phyloP scores from a whole-genome alignment of 768 basidiomycete genomes.

The Phlebiopsis gigantea region DNA sequence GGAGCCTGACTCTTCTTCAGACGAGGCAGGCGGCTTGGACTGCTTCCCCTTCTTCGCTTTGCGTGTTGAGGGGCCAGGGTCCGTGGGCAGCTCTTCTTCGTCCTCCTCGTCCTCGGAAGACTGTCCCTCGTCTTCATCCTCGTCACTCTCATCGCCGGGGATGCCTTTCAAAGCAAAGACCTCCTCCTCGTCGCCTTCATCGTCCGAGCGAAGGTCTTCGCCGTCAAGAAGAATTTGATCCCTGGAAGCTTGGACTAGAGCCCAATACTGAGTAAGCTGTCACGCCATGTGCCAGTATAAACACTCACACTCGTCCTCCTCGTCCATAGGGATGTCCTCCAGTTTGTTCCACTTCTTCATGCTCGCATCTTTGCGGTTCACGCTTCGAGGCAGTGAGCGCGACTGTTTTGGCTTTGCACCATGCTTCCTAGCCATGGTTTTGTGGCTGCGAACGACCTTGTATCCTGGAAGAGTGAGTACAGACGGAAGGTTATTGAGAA shows the following conservation, averaged over 20 bases:
- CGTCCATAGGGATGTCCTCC: slow-evolving; percentile 69
- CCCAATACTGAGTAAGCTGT: slow-evolving; percentile 2
- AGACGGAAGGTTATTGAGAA: neutral
- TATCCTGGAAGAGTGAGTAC: no score
- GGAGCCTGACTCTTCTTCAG: slow-evolving; percentile 25
- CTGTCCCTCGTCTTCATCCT: slow-evolving; percentile 32
- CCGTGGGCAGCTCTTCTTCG: slow-evolving; percentile 17
- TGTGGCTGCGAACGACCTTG: neutral
- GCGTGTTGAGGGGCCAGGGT: slow-evolving; percentile 19
- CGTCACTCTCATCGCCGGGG: slow-evolving; percentile 39
- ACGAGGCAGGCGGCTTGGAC: slow-evolving; percentile 8
- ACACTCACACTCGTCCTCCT: slow-evolving; percentile 71
- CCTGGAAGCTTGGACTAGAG: slow-evolving; percentile 61
- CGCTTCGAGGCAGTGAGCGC: slow-evolving; percentile 38
- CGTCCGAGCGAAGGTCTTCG: slow-evolving; percentile 42
- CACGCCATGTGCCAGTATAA: neutral
- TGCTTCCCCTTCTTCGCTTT: slow-evolving; percentile 24
- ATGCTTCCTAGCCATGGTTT: slow-evolving; percentile 3
- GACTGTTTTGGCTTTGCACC: slow-evolving; percentile 14
- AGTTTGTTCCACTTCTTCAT: slow-evolving; percentile 63
- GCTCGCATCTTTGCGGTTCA: slow-evolving; percentile 46
- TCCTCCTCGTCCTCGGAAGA: slow-evolving; percentile 24
- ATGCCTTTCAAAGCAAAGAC: slow-evolving; percentile 72
- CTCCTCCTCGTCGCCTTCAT: slow-evolving; percentile 66
- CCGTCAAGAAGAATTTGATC: slow-evolving; percentile 78